Conservation (phyloP, 257 asterid genomes). For the Ophiorrhiza pumila region DNA sequence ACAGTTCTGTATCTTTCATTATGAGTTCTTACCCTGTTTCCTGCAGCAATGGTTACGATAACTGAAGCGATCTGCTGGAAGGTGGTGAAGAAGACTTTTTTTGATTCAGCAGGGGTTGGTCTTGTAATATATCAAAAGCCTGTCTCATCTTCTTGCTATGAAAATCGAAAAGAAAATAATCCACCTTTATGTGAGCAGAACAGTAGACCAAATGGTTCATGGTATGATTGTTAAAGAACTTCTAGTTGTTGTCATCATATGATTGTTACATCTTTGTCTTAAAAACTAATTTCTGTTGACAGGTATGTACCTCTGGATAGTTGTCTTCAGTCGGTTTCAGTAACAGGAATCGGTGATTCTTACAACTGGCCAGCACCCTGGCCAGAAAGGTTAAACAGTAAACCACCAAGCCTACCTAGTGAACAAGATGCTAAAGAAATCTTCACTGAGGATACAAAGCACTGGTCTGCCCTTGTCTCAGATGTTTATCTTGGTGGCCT, state of each 20-base stretch:
- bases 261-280: constrained; percentile 4
- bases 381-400: constrained; percentile 75
- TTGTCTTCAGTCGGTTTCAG: constrained; percentile 58
- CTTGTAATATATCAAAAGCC: constrained; percentile 84
- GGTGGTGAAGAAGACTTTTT: constrained; percentile 46
- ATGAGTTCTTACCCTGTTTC: constrained; percentile 19
- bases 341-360: constrained; percentile 19
- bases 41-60: constrained; percentile 81
- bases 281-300: constrained; percentile 22
- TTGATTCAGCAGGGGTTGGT: constrained; percentile 48
- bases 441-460: constrained; percentile 62
- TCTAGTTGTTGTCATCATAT: neutral
- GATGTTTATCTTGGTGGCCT: constrained; percentile 75
- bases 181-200: constrained; percentile 68
- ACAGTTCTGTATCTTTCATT: constrained; percentile 1
- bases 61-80: constrained; percentile 91
- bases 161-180: constrained; percentile 48
- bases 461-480: constrained; percentile 83
- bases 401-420: constrained; percentile 54
- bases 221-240: constrained; percentile 40
- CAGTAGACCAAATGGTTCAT: constrained; percentile 51
- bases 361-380: constrained; percentile 76
- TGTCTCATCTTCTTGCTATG: constrained; percentile 64
- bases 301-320: constrained; percentile 80
- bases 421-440: constrained; percentile 55